Percentiles rank a stretch among this genome's conserved stretches.
Conservation (phyloP, 73 alveolate species). For the Uronychia setigera region DNA sequence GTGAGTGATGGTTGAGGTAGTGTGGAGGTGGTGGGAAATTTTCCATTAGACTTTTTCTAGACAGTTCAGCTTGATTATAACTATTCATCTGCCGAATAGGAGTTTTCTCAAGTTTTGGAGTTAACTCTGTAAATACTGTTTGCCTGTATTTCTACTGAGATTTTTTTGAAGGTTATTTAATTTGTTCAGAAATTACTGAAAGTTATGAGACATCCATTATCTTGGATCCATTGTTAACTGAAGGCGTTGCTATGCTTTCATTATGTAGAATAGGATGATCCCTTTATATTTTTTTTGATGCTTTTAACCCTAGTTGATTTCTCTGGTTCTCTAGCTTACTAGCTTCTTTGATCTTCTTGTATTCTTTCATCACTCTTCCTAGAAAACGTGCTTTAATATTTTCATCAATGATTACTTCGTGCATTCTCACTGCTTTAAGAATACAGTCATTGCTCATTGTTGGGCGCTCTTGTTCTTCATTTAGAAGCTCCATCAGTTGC, state of each 20-base stretch:
- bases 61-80: too few species aligned
- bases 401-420: constrained; percentile 8
- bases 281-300: background rate
- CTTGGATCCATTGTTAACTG: too few species aligned
- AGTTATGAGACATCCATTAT: too few species aligned
- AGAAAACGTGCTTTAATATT: background rate
- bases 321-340: background rate
- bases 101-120: too few species aligned
- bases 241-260: background rate
- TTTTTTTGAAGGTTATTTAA: too few species aligned
- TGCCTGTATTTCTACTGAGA: too few species aligned
- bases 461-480: background rate
- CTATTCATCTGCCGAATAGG: too few species aligned
- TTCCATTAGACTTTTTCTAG: too few species aligned
- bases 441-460: background rate
- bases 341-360: constrained; percentile 14
- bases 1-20: too few species aligned
- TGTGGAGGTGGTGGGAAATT: too few species aligned
- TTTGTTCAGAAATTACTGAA: too few species aligned
- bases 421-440: constrained; percentile 2
- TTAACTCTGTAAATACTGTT: too few species aligned
- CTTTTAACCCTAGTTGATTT: background rate
- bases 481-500: background rate
- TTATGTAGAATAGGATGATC: background rate
- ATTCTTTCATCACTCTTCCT: constrained; percentile 3